Base-by-base conservation (phyloP, 129 eudicot species). In the Solidago caesia region DNA sequence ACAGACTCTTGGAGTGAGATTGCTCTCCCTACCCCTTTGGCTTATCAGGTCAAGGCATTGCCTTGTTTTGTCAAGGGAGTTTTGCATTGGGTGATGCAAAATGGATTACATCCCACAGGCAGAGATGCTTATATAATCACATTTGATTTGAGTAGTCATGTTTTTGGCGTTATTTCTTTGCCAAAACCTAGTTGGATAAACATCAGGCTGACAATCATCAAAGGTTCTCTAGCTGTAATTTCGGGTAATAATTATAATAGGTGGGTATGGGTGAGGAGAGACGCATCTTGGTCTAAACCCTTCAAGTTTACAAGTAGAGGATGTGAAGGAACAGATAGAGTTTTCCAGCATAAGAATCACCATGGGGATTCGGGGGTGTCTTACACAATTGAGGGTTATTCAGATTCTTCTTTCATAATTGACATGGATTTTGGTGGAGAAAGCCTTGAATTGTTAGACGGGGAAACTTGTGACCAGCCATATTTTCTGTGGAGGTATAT, bases 41-140 rank as follows among this genome's bases (percentile, higher is more conserved):
- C 60, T 15, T 14, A 13, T 55, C 5, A 5, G 0, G 60, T 55
- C 26, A 3, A 6, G 60, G 4, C 60, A 55, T 1, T 5, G 6
- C 12, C 60, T 6, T 55, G 9, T 62, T 62, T 62, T 62, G 21
- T 21, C 0, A 44, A 62, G 4, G 67, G 67, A 62, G 4, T 39
- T 26, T 13, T 62, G 67, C 67, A 62, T 11, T 62, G 67, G 67
- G 67, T 62, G 65, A 44, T 55, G 60, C 5, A 55, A 25, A 6
- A 55, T 8, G 6, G 5, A 4, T 44, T 4, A 7, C 48, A 4
- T 44, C 4, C 4, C 48, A 44, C 48, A 7, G 7, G 48, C 7
- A 7, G 48, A 44, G 15, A 33, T 62, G 10, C 42, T 62, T 62
- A 33, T 39, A 62, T 62, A 33, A n/a, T 62, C 44, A 62, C 67